Evolutionary conservation across 2,329 filamentous ascomycete species (phyloP), one percentile per base, ranked within the genome.

Genomic region (Monosporascus sp.): DNA sequence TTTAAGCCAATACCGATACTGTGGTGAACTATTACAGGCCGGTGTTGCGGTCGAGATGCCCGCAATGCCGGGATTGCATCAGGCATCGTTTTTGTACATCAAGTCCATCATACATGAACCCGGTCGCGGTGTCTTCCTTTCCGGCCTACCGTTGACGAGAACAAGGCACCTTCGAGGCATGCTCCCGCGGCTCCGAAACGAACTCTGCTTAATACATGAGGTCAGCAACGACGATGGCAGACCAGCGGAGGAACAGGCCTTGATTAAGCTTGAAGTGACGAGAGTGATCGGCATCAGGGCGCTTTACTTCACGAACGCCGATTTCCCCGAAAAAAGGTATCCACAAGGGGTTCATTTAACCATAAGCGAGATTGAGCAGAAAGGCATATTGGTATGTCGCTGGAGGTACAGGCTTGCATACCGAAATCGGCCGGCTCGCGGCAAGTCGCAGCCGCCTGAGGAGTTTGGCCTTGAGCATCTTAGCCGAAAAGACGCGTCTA

Each of bases 371-470:
- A 61, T 69, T 44, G 66, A 71, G 49, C 57, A 59, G 17, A 61
- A 64, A 8, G 70, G 63, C 1, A 59, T 64, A 16, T 55, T 73
- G 20, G 60, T 69, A 41, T 73, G 71, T 47, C 66, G 71, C 27
- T 73, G 71, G 70, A 68, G 64, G 52, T 64, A 62, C 40, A 60
- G 56, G n/a, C 61, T 64, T 7, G 56, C 60, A 40, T 68, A 66
- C 56, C 60, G 60, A 41, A 56, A 64, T 49, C 56, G 64, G 7
- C 52, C 43, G 4, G 63, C 61, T 45, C 63, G 63, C 2, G 55
- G 45, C n/a, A 60, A 55, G 26, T 55, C 62, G 2, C 58, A 58
- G 11, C 61, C 64, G 1, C 61, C 63, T 9, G 40, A 48, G 16
- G 62, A 66, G 56, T 67, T 59, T 14, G 51, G 54, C 36, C 49